These are phyloP conservation scores for Aspergillus hortae DNA, from an alignment of 2,329 filamentous ascomycete genomes.

Conservation along the genomic window DNA sequence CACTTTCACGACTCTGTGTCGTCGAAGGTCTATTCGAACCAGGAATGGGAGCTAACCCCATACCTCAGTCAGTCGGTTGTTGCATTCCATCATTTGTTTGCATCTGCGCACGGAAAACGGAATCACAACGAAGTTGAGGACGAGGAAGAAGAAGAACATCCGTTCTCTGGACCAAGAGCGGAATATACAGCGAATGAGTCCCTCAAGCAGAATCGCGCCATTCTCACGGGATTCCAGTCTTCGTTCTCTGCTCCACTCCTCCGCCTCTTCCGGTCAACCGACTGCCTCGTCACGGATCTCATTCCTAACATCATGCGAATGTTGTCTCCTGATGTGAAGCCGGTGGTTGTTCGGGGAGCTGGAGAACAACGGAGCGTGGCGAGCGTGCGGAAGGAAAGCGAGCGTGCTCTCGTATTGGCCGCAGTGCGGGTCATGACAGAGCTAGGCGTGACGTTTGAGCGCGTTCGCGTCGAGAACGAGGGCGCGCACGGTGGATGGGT, in stretches of 20 bases:
- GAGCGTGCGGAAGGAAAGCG: conserved; percentile 81
- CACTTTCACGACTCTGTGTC: conserved; percentile 86
- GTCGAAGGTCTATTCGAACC: conserved; percentile 71
- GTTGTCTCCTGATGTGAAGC: conserved; percentile 84
- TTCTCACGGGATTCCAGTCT: conserved; percentile 69
- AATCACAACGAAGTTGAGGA: conserved; percentile 41
- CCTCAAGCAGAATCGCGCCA: conserved; percentile 70
- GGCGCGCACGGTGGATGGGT: conserved; percentile 66
- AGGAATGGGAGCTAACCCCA: conserved; percentile 87
- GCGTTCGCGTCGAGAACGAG: conserved; percentile 72
- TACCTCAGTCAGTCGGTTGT: conserved; percentile 85
- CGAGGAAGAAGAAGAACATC: conserved; percentile 53
- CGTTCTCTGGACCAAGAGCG: conserved; percentile 78
- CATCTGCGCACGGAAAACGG: conserved; percentile 58
- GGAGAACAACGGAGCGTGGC: conserved; percentile 65
- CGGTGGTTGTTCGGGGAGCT: conserved; percentile 74
- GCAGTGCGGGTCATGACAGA: conserved; percentile 81
- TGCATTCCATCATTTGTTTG: conserved; percentile 89
- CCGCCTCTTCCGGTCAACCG: conserved; percentile 73
- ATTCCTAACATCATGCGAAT: conserved; percentile 81
- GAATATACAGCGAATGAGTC: conserved; percentile 79
- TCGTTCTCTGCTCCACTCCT: conserved; percentile 68
- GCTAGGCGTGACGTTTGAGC: conserved; percentile 75
- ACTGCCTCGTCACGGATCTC: conserved; percentile 75
- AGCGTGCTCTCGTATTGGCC: conserved; percentile 74